Conservation (phyloP, 2,329 filamentous ascomycete genomes). For the Hyphodiscus sp. region DNA sequence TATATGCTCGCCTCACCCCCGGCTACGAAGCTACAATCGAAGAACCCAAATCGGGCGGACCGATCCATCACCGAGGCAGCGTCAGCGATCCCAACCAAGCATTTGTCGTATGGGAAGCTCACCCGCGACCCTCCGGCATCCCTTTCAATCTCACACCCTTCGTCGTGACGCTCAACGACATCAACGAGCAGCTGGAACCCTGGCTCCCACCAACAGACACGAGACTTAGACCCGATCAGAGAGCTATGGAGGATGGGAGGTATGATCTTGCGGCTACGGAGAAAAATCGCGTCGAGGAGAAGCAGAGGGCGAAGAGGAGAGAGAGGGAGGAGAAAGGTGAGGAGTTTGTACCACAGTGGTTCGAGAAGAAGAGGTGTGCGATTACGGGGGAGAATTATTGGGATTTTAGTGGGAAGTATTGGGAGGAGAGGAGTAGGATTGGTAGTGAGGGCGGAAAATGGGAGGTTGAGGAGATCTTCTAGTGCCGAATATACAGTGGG, state of each 20-base stretch:
- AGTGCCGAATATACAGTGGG: neutral
- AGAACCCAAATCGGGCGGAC: slow-evolving; percentile 39
- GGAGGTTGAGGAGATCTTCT: slow-evolving; percentile 32
- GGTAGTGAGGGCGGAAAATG: slow-evolving; percentile 26
- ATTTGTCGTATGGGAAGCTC: slow-evolving; percentile 88
- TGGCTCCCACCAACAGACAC: slow-evolving; percentile 90
- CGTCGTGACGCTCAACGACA: slow-evolving; percentile 86
- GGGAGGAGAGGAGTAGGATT: slow-evolving; percentile 54
- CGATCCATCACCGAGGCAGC: slow-evolving; percentile 38
- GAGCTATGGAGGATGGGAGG: slow-evolving; percentile 97
- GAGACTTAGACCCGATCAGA: slow-evolving; percentile 84
- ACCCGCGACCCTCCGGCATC: slow-evolving; percentile 72
- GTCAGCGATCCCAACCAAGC: slow-evolving; percentile 65
- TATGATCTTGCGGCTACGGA: slow-evolving; percentile 90
- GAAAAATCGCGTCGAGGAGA: slow-evolving; percentile 92
- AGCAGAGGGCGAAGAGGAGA: slow-evolving; percentile 71
- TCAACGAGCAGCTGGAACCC: slow-evolving; percentile 72
- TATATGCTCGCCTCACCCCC: slow-evolving; percentile 88
- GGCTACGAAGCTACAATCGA: slow-evolving; percentile 75
- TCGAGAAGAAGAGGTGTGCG: slow-evolving; percentile 63
- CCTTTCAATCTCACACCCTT: slow-evolving; percentile 98
- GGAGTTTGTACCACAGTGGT: slow-evolving; percentile 82
- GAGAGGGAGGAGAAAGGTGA: slow-evolving; percentile 71
- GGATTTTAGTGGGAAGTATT: slow-evolving; percentile 85
- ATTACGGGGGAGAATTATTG: slow-evolving; percentile 86